phyloP scores from a whole-genome alignment of 495 filamentous ascomycete species.

The Aspergillus biplanus region DNA sequence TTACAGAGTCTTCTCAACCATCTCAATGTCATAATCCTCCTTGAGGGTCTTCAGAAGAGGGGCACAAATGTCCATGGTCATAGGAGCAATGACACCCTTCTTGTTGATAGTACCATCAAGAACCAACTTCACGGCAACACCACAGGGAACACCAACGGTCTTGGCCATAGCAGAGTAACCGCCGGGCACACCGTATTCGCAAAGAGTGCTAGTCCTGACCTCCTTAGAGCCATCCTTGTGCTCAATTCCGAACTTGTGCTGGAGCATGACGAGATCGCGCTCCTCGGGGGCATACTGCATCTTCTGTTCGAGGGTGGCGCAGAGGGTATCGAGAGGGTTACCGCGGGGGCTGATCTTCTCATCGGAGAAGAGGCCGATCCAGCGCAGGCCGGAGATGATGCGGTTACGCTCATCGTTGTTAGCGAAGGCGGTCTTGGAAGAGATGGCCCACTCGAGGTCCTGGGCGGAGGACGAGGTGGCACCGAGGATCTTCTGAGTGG shows the following conservation, averaged over 20 bases:
- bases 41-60: slow-evolving; percentile 69
- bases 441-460: slow-evolving; percentile 73
- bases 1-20: slow-evolving; percentile 49
- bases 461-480: slow-evolving; percentile 62
- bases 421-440: slow-evolving; percentile 73
- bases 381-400: slow-evolving; percentile 76
- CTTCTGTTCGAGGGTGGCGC: slow-evolving; percentile 87
- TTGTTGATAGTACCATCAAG: slow-evolving; percentile 78
- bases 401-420: slow-evolving; percentile 72
- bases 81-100: slow-evolving; percentile 81
- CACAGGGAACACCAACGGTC: slow-evolving; percentile 68
- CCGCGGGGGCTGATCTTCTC: slow-evolving; percentile 70
- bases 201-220: slow-evolving; percentile 77
- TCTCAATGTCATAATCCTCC: slow-evolving; percentile 62
- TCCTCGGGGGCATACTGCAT: slow-evolving; percentile 86
- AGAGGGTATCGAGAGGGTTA: slow-evolving; percentile 88
- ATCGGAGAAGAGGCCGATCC: slow-evolving; percentile 87
- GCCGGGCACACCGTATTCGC: slow-evolving; percentile 81
- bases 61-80: slow-evolving; percentile 70
- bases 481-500: slow-evolving; percentile 72
- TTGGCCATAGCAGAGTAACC: slow-evolving; percentile 93
- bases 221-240: slow-evolving; percentile 73
- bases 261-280: slow-evolving; percentile 85
- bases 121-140: slow-evolving; percentile 75
- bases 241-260: slow-evolving; percentile 94